Conservation (phyloP, 2,329 filamentous ascomycete species). For the Microascus cirrosus region DNA sequence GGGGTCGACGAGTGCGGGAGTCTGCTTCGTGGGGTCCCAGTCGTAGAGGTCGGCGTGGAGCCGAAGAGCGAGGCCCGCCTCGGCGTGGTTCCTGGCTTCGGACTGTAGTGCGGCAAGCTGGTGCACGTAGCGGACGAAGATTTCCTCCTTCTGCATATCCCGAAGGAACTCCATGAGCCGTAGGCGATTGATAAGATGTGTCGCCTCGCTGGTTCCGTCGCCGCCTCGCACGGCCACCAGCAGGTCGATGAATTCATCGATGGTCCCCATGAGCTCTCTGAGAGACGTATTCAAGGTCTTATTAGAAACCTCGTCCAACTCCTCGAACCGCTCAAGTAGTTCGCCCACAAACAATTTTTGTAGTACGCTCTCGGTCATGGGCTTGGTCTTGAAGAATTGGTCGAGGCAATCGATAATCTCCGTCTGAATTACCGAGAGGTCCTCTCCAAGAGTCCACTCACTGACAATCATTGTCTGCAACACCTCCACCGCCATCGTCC, state of each 20-base stretch:
- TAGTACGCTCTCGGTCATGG: conserved; percentile 75
- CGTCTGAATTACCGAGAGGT: conserved; percentile 81
- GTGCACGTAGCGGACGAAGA: conserved; percentile 92
- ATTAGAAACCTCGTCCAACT: conserved; percentile 52
- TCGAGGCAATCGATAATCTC: conserved; percentile 96
- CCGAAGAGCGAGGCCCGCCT: conserved; percentile 79
- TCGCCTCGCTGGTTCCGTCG: conserved; percentile 61
- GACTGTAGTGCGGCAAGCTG: conserved; percentile 73
- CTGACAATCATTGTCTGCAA: conserved; percentile 97
- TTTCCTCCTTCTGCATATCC: conserved; percentile 94
- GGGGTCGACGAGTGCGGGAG: conserved; percentile 60
- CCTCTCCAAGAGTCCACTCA: conserved; percentile 93
- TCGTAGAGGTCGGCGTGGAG: conserved; percentile 88
- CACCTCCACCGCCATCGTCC: conserved; percentile 83
- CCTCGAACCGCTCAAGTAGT: conserved; percentile 68
- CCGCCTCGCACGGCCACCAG: conserved; percentile 80
- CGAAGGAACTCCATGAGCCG: conserved; percentile 92
- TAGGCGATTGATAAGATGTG: conserved; percentile 77
- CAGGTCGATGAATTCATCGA: conserved; percentile 85
- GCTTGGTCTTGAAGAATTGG: conserved; percentile 77
- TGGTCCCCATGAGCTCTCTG: conserved; percentile 67
- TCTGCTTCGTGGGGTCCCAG: conserved; percentile 65
- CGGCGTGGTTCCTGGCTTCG: conserved; percentile 65
- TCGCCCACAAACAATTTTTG: conserved; percentile 90
- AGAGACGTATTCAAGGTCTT: conserved; percentile 56